Conservation (phyloP, 2,329 filamentous ascomycete genomes). For the Ophiobolus disseminans region DNA sequence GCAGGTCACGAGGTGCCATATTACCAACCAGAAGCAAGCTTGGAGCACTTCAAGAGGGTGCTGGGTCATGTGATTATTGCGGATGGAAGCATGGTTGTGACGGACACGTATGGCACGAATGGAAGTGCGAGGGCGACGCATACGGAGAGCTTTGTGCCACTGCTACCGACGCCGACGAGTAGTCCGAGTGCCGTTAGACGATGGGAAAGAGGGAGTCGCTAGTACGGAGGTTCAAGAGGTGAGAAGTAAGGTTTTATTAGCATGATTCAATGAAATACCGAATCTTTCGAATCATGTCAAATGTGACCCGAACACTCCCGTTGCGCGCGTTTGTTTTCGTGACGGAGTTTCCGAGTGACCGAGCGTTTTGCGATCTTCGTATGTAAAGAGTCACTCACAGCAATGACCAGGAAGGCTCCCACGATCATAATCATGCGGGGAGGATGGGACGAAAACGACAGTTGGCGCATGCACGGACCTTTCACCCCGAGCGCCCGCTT, state of each 20-base stretch:
- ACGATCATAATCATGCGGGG: too few species aligned
- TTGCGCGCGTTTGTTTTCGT: too few species aligned
- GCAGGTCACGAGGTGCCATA: conserved; percentile 61
- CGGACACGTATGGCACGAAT: conserved; percentile 38
- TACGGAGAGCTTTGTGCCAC: conserved; percentile 36
- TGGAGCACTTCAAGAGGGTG: conserved; percentile 41
- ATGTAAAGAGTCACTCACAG: too few species aligned
- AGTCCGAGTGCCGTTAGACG: conserved; percentile 21
- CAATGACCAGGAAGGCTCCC: too few species aligned
- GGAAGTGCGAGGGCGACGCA: conserved; percentile 41
- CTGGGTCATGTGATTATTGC: conserved; percentile 35
- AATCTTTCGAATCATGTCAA: too few species aligned
- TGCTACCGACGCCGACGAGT: conserved; percentile 35
- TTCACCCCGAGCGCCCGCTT: too few species aligned
- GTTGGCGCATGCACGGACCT: too few species aligned
- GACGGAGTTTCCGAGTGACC: too few species aligned
- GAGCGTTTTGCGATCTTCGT: too few species aligned
- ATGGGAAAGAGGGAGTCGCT: conserved; percentile 4
- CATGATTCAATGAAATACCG: too few species aligned
- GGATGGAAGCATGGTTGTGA: conserved; percentile 39
- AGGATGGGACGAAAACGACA: too few species aligned
- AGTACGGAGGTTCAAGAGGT: not conserved
- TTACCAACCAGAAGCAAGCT: conserved; percentile 41
- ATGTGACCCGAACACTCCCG: too few species aligned
- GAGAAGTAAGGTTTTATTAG: not conserved